These are phyloP conservation scores for Hygrophoropsis aurantiaca DNA, from an alignment of 768 basidiomycete species.

Conservation along the genomic window DNA sequence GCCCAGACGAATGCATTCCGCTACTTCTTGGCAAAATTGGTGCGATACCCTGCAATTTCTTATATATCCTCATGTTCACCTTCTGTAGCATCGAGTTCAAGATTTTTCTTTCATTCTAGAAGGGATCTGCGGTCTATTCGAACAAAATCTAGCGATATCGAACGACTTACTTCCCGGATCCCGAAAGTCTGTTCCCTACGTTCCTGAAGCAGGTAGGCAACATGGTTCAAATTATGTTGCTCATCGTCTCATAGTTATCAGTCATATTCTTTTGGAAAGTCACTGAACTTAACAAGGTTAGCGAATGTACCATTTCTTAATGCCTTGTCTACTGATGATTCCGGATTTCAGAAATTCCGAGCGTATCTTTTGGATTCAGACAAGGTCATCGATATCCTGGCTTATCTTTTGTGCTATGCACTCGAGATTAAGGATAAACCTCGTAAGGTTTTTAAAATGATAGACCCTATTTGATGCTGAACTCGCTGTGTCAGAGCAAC, in stretches of 20 bases:
- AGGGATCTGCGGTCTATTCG: conserved; percentile 66
- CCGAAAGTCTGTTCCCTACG: conserved; percentile 77
- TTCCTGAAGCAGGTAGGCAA: conserved; percentile 75
- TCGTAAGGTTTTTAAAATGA: conserved; percentile 47
- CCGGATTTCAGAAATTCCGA: conserved; percentile 78
- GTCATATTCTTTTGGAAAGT: conserved; percentile 89
- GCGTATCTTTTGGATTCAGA: conserved; percentile 79
- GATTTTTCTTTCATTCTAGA: conserved; percentile 85
- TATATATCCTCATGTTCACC: conserved; percentile 8
- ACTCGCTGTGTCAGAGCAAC: conserved; percentile 60
- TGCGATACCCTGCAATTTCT: conserved; percentile 29
- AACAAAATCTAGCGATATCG: conserved; percentile 73
- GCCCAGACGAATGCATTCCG: conserved; percentile 83
- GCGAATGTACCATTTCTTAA: conserved; percentile 5
- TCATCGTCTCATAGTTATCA: conserved; percentile 26
- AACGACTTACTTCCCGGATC: conserved; percentile 84
- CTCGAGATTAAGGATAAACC: conserved; percentile 94
- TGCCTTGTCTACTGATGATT: conserved; percentile 1
- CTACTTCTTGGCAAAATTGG: conserved; percentile 89
- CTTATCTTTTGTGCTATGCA: conserved; percentile 75
- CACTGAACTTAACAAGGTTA: conserved; percentile 88
- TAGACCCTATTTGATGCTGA: conserved; percentile 5
- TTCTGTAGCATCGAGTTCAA: conserved; percentile 74
- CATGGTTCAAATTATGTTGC: background rate
- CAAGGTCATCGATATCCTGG: conserved; percentile 72